Percentiles rank a stretch among this genome's conserved stretches.
Conservation (phyloP, 192 early-diverging fungal genomes). For the Phycomyces nitens region DNA sequence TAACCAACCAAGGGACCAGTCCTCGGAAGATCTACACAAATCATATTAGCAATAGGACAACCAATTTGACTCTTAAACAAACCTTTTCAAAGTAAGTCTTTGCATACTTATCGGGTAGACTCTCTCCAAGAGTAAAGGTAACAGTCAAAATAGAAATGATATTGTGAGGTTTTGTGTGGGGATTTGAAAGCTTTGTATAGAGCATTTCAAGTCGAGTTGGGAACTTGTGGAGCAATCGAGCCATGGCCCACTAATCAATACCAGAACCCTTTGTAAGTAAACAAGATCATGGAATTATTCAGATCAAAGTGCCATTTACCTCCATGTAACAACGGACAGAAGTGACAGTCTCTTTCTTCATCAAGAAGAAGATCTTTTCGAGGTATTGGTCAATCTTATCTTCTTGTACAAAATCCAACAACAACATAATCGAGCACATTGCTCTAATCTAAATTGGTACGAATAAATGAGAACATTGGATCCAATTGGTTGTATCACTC, state of each 20-base stretch:
- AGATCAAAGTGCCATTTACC: constrained; percentile 4
- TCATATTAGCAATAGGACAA: background rate
- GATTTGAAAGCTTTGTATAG: constrained; percentile 29
- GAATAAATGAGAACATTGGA: background rate
- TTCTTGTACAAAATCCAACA: constrained; percentile 35
- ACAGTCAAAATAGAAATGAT: constrained; percentile 44
- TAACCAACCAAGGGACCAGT: constrained; percentile 31
- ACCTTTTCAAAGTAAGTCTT: constrained; percentile 31
- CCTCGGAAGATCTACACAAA: constrained; percentile 14
- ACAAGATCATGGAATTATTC: too few species aligned
- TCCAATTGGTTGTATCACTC: background rate
- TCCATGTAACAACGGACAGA: constrained; percentile 49
- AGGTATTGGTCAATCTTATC: constrained; percentile 20
- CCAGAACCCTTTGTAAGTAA: too few species aligned
- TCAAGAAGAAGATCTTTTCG: constrained; percentile 25
- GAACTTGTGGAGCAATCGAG: constrained; percentile 16
- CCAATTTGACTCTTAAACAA: background rate
- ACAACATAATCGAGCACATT: constrained; percentile 44
- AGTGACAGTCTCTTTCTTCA: constrained; percentile 39
- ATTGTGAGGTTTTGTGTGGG: constrained; percentile 35
- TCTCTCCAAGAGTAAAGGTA: constrained; percentile 32
- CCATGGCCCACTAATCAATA: constrained; percentile 23
- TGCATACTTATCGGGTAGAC: constrained; percentile 24
- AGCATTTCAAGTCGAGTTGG: constrained; percentile 11
- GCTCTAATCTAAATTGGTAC: constrained; percentile 34